A percentile compares a stretch with the other conserved stretches of the same genome.
These are phyloP conservation scores for Backusella psychrophila DNA, from an alignment of 192 early-diverging fungal genomes.

Conservation along the genomic window DNA sequence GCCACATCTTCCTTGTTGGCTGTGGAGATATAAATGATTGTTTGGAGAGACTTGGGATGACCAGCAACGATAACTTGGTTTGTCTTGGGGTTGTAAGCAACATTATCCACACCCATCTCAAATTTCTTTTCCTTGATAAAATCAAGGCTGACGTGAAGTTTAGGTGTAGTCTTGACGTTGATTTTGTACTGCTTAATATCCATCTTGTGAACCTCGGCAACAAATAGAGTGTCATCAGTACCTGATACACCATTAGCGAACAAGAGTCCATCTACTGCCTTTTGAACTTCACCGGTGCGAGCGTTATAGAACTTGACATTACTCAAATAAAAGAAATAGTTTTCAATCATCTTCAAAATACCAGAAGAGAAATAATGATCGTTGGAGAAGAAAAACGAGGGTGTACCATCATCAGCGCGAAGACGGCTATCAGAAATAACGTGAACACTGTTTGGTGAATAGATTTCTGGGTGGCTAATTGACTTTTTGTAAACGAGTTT, in stretches of 20 bases:
- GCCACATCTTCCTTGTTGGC: neutral
- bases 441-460: slow-evolving; percentile 28
- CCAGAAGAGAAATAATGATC: slow-evolving; percentile 18
- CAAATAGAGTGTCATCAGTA: slow-evolving; percentile 11
- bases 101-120: slow-evolving; percentile 30
- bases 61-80: slow-evolving; percentile 26
- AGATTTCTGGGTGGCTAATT: slow-evolving; percentile 2
- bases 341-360: slow-evolving; percentile 21
- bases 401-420: slow-evolving; percentile 21
- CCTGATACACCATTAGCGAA: slow-evolving; percentile 34
- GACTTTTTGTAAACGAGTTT: slow-evolving; percentile 11
- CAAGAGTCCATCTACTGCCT: slow-evolving; percentile 9
- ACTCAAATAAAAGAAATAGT: slow-evolving; percentile 21
- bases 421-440: neutral
- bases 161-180: neutral
- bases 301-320: slow-evolving; percentile 29
- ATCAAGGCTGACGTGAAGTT: neutral
- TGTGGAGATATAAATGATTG: slow-evolving; percentile 8
- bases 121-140: neutral
- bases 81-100: slow-evolving; percentile 11
- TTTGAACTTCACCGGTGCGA: neutral
- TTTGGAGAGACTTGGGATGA: slow-evolving; percentile 21
- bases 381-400: slow-evolving; percentile 30
- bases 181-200: slow-evolving; percentile 16
- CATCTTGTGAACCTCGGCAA: slow-evolving; percentile 15